These are phyloP conservation scores for Trichoderma breve DNA, from an alignment of 2,329 filamentous ascomycete genomes.

Conservation along the genomic window DNA sequence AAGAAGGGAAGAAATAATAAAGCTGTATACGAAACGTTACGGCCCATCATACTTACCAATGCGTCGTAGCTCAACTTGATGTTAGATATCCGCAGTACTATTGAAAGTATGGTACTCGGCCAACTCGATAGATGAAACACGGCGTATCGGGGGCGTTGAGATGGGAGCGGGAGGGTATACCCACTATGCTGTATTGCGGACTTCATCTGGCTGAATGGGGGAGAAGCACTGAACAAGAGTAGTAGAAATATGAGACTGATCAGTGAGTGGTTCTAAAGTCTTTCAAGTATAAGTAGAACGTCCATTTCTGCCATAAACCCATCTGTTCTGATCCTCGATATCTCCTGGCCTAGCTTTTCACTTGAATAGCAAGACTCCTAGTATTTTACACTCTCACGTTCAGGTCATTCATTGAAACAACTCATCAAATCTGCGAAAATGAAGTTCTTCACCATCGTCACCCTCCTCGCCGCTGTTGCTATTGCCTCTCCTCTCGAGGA, in stretches of 20 bases:
- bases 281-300: background rate
- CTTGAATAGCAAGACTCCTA: background rate
- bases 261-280: background rate
- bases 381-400: background rate
- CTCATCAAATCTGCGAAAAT: slow-evolving; percentile 11
- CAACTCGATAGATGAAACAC: background rate
- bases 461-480: slow-evolving; percentile 21
- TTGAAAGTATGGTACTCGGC: background rate
- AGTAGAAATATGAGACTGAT: background rate
- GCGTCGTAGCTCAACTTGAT: background rate
- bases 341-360: background rate
- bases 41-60: background rate
- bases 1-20: background rate
- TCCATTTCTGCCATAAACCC: background rate
- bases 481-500: slow-evolving; percentile 16
- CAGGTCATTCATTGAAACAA: background rate
- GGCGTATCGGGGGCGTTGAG: background rate
- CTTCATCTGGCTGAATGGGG: background rate
- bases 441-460: slow-evolving; percentile 24
- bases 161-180: background rate
- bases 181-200: background rate
- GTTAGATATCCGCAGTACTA: background rate
- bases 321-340: background rate
- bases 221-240: background rate
- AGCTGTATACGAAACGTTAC: background rate